Base-by-base conservation (phyloP, 768 basidiomycete species). In the Tricholoma flavovirens region DNA sequence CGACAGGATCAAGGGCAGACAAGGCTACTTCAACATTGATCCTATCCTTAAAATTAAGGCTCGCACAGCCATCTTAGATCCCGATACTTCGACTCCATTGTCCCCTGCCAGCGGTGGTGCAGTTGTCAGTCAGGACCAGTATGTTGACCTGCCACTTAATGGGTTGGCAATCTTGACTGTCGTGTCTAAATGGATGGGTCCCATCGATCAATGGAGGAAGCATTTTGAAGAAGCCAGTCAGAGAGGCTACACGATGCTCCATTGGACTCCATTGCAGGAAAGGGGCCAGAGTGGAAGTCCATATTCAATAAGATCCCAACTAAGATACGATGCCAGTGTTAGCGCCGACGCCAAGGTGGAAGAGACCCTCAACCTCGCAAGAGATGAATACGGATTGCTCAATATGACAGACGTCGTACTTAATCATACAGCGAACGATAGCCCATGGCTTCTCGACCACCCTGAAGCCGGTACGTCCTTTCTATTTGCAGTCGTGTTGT, bases 151-250 rank as follows among this genome's bases (percentile, higher is more conserved):
- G 15, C 88, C 93, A 1, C 79, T 98, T 42, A 89, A 97, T 67
- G 93, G 90, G 14, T 78, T 99, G 7, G 83, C 88, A 32, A 87
- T 98, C 65, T 75, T 98, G 54, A 94, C 91, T 4, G 78, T 96
- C 36, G 86, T 99, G 45, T 96, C 94, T 1, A 99, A 99, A 69
- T 99, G 97, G 97, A 97, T 98, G 92, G 96, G 95, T 1, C 80
- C 87, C 1, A 71, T 92, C 33, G 69, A 75, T 10, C 76, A 85
- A 29, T 98, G 97, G 97, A 77, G 73, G 43, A 77, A 78, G 3
- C 84, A 91, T 67, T 90, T 97, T 61, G 77, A 81, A 49, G 93
- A 95, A 71, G 90, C 93, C 10, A 83, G 85, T 52, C 80, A 90
- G 53, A 78, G 96, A 49, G 96, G 97, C 1, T 99, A 99, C 76